Base-by-base conservation (phyloP, 1,284 basidiomycete genomes). In the Irpex lacteus region DNA sequence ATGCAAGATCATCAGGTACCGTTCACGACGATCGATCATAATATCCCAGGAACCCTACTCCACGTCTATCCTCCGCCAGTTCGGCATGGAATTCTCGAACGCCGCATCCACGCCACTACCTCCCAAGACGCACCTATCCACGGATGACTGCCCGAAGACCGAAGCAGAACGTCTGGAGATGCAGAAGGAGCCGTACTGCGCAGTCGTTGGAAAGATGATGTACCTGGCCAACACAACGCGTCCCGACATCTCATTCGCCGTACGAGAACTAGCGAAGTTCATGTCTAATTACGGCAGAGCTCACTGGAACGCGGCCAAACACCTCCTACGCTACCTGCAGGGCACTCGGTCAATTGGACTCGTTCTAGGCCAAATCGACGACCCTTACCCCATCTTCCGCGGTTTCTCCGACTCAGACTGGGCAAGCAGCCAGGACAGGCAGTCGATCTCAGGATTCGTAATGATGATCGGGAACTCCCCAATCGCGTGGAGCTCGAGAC, bases 401-500 rank as follows among this genome's bases (percentile, higher is more conserved):
- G 49, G 7, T 7, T 52, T 52, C 49, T 15, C 49, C 7, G 49
- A 52, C 19, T 52, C 49, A 21, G 66, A 70, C 60, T 72, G 74
- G 68, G 73, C 65, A 18, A 71, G 68, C 8, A 66, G 70, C 62
- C 47, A 61, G 1, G 70, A 71, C 57, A 69, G 64, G 49, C 3
- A 52, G 18, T 52, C 49, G 15, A 21, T 52, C 7, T 52, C 49
- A 58, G 75, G 72, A 3, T 74, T 66, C 62, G 63, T 73, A 0
- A 13, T 75, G 8, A 67, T 60, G 19, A 72, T 61, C 11, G 60
- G 60, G 13, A 37, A 49, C 21, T 21, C 47, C 3, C 47, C 75
- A 44, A 70, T 82, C 37, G 71, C 70, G 37, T 84, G 81, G 81
- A 64, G 64, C 34, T 76, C 73, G 6, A 73, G 73, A 40, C 70